Base-by-base conservation (phyloP, 108 stramenopile genomes). In the Licmophora abbreviata region DNA sequence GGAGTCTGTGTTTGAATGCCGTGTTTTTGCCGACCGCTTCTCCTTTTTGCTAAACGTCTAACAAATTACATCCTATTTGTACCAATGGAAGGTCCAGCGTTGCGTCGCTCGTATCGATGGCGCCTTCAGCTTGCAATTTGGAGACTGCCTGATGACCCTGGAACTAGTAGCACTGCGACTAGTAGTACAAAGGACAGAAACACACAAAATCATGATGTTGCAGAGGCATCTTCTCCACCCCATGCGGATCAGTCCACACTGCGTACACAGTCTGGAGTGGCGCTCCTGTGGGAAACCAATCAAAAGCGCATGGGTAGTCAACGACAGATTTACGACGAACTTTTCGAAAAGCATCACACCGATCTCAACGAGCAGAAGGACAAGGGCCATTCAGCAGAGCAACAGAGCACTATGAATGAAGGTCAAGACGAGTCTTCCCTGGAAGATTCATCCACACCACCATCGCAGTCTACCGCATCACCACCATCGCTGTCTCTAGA, bases 21-120 rank as follows among this genome's bases (percentile, higher is more conserved):
- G n/a, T n/a, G n/a, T n/a, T n/a, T n/a, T n/a, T n/a, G n/a, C n/a
- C n/a, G n/a, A n/a, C n/a, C n/a, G n/a, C n/a, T n/a, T n/a, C n/a
- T n/a, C n/a, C n/a, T n/a, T n/a, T n/a, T n/a, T n/a, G n/a, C n/a
- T n/a, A n/a, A n/a, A n/a, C n/a, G n/a, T n/a, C n/a, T n/a, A n/a
- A n/a, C n/a, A n/a, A n/a, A n/a, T n/a, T n/a, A n/a, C n/a, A n/a
- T n/a, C n/a, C n/a, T n/a, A n/a, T n/a, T n/a, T n/a, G n/a, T n/a
- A n/a, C n/a, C n/a, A n/a, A n/a, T n/a, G n/a, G n/a, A n/a, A n/a
- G n/a, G n/a, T n/a, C n/a, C n/a, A n/a, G 9, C 28, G 25, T 44
- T 71, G 21, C 69, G 62, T 9, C 54, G 69, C 49, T 71, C 69
- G 1, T 24, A 64, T 14, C 57, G 63, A 51, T 71, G 69, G 69